These are phyloP conservation scores for Brassica rapa DNA, from an alignment of 345 rosid species.

Conservation along the genomic window DNA sequence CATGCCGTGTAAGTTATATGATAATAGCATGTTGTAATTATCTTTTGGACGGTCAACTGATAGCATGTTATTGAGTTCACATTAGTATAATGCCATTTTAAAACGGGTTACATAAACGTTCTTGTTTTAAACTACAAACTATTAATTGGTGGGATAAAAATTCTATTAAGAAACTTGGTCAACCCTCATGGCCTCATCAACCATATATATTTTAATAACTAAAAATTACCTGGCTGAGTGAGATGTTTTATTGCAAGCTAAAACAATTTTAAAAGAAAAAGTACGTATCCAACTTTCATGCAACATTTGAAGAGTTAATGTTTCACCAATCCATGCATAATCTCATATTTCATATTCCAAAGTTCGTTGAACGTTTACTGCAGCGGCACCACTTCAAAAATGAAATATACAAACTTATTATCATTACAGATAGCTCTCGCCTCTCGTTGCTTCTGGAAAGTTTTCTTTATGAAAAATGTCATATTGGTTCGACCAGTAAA, in stretches of 20 bases:
- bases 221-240: not conserved
- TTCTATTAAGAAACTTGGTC: not conserved
- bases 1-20: not conserved
- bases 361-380: not conserved
- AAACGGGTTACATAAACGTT: not conserved
- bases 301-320: not conserved
- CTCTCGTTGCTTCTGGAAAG: not conserved
- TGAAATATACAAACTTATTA: not conserved
- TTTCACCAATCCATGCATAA: not conserved
- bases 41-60: not conserved
- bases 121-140: not conserved
- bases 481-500: not conserved
- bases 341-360: not conserved
- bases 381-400: not conserved
- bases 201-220: not conserved
- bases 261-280: not conserved
- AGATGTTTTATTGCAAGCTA: not conserved
- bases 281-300: not conserved
- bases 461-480: not conserved
- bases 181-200: not conserved
- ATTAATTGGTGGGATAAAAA: not conserved
- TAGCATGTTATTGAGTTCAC: not conserved
- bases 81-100: not conserved
- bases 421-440: not conserved
- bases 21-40: not conserved